phyloP scores from a whole-genome alignment of 768 basidiomycete genomes.

The Pisolithus tinctorius region DNA sequence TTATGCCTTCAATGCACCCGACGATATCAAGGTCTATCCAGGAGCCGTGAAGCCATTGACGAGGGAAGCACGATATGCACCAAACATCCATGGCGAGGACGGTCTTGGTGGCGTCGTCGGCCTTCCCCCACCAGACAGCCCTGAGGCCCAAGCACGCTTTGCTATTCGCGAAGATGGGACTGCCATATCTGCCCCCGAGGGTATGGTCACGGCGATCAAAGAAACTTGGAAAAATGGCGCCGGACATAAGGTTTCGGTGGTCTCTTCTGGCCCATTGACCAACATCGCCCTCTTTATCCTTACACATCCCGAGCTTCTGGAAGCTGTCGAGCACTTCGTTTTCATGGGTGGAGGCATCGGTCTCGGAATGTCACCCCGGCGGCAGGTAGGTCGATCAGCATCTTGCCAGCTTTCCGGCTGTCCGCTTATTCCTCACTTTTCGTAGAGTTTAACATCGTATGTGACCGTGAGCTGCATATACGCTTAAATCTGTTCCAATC shows the following conservation, averaged over 20 bases:
- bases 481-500: background rate
- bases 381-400: slow-evolving; percentile 40
- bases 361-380: slow-evolving; percentile 69
- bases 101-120: slow-evolving; percentile 84
- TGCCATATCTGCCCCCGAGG: slow-evolving; percentile 54
- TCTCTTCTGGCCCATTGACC: slow-evolving; percentile 82
- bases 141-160: slow-evolving; percentile 45
- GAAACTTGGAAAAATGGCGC: slow-evolving; percentile 50
- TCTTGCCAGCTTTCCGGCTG: background rate
- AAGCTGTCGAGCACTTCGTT: slow-evolving; percentile 43
- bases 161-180: slow-evolving; percentile 37
- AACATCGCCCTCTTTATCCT: slow-evolving; percentile 67
- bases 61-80: slow-evolving; percentile 52
- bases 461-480: slow-evolving; percentile 57
- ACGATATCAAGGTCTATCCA: slow-evolving; percentile 52
- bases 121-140: slow-evolving; percentile 44
- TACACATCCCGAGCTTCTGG: slow-evolving; percentile 48
- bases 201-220: slow-evolving; percentile 52
- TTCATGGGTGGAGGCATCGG: slow-evolving; percentile 93
- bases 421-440: background rate
- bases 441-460: slow-evolving; percentile 73
- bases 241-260: slow-evolving; percentile 57
- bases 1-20: slow-evolving; percentile 62
- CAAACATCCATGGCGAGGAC: slow-evolving; percentile 77
- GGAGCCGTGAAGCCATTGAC: slow-evolving; percentile 70